Percentiles rank a stretch among this genome's conserved stretches.
phyloP scores from a whole-genome alignment of 2,329 filamentous ascomycete species.

The Epichloe coenophiala region DNA sequence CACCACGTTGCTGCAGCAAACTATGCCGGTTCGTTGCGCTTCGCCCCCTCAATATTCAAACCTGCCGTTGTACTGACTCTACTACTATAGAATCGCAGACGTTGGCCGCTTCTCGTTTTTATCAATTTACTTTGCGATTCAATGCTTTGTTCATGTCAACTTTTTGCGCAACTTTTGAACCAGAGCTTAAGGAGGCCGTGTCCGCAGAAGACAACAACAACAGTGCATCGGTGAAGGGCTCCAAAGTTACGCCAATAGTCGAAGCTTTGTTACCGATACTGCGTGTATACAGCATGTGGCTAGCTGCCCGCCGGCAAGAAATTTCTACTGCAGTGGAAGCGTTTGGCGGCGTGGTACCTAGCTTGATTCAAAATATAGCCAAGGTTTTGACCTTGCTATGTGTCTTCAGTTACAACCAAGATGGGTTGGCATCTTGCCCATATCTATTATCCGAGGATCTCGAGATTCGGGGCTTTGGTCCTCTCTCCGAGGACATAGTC shows the following conservation, averaged over 20 bases:
- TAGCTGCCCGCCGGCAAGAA: constrained; percentile 32
- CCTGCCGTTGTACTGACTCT: background rate
- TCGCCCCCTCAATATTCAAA: background rate
- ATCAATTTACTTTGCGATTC: constrained; percentile 57
- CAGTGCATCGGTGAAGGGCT: constrained; percentile 3
- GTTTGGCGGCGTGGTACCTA: constrained; percentile 30
- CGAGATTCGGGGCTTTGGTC: constrained; percentile 29
- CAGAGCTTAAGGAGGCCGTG: constrained; percentile 39
- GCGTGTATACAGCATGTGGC: constrained; percentile 41
- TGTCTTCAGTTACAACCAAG: constrained; percentile 25
- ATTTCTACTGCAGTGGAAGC: constrained; percentile 31
- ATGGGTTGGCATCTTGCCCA: constrained; percentile 24
- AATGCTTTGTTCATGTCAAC: constrained; percentile 67
- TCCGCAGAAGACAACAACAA: constrained; percentile 9
- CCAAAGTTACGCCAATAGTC: constrained; percentile 22
- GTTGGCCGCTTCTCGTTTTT: constrained; percentile 30
- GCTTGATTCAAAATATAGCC: constrained; percentile 32
- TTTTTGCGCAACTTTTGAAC: constrained; percentile 55
- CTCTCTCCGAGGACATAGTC: constrained; percentile 25
- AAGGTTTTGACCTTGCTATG: constrained; percentile 36
- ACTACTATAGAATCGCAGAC: constrained; percentile 30
- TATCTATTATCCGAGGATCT: constrained; percentile 41
- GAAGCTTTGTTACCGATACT: constrained; percentile 35
- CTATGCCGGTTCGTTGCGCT: constrained; percentile 19
- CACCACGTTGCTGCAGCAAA: constrained; percentile 49